Base-by-base conservation (phyloP, 2,329 filamentous ascomycete genomes). In the Cladosporium sp. region DNA sequence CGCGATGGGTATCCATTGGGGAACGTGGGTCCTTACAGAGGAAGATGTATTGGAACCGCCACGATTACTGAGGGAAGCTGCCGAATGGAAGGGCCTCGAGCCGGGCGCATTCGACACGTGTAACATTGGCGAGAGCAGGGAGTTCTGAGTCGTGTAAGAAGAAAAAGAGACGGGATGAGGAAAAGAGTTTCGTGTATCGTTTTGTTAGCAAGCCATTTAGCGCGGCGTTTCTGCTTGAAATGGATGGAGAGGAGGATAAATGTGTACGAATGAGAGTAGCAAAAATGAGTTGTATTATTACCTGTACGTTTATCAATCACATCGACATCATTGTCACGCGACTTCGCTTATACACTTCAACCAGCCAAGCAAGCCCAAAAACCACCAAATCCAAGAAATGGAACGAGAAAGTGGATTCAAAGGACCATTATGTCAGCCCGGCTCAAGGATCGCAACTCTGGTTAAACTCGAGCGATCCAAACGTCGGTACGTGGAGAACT, bases 1-100 rank as follows among this genome's bases (percentile, higher is more conserved):
- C 21, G 93, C 93, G 26, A 84, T 97, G 80, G 93, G 87, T 1
- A 97, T 97, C 72, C 94, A 97, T 76, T 97, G 93, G 93, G 93
- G 93, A 2, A 83, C 82, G 7, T 97, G 93, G 92, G 89, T 92
- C 0, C 79, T 97, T 71, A 97, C 93, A 0, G 84, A 87, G 67
- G 94, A 98, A 78, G 90, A 93, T 67, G 90, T 96, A 1, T 77
- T 93, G 65, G 93, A 97, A 80, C 94, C 94, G 55, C 92, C 93
- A 1, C 80, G 78, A 76, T 79, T 91, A 76, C 80, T 97, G 68
- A 89, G 84, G 77, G 83, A 91, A 75, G 93, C 93, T 2, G 78
- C 97, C 75, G 85, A 81, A 72, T 85, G 84, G 73, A 88, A 88
- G 72, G 87, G 86, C 0, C 75, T 96, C 0, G 90, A 93, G 78